Evolutionary conservation across 371 early-diverging fungal genomes (phyloP).

Genomic region (Mucor mucedo): DNA sequence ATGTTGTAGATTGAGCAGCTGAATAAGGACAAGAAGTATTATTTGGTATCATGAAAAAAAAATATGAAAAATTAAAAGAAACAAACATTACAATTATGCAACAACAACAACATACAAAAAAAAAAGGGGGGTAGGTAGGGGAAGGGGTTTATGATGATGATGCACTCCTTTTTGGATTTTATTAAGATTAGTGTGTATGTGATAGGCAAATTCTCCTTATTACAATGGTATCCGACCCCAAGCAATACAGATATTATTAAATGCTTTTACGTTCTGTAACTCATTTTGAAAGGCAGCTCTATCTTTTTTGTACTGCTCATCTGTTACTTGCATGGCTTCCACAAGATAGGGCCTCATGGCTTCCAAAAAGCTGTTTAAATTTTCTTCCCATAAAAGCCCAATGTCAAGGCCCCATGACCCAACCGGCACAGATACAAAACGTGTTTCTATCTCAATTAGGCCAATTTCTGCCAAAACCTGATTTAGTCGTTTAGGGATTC

Average conservation of each 20-base stretch:
- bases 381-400: slow-evolving; percentile 28
- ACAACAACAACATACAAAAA: too few species aligned
- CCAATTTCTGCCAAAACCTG: slow-evolving; percentile 15
- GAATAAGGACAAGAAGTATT: not conserved
- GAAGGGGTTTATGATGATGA: not conserved
- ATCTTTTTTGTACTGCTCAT: slow-evolving; percentile 4
- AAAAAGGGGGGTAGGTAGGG: not conserved
- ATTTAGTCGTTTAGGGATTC: slow-evolving; percentile 16
- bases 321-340: slow-evolving; percentile 10
- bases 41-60: not conserved
- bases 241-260: slow-evolving; percentile 23
- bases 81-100: not conserved
- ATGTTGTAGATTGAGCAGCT: not conserved
- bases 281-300: slow-evolving; percentile 8
- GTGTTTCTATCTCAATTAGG: slow-evolving; percentile 11
- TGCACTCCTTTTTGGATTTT: not conserved
- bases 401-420: slow-evolving; percentile 33
- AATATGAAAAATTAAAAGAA: slow-evolving; percentile 2
- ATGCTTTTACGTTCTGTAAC: slow-evolving; percentile 16
- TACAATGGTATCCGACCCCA: slow-evolving; percentile 14
- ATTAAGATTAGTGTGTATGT: not conserved
- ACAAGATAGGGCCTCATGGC: slow-evolving; percentile 14
- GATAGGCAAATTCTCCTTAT: not conserved
- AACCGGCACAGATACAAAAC: slow-evolving; percentile 29
- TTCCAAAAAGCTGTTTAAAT: slow-evolving; percentile 16